Evolutionary conservation across 305 asterid species (phyloP).

Genomic region (Plantago rigida): DNA sequence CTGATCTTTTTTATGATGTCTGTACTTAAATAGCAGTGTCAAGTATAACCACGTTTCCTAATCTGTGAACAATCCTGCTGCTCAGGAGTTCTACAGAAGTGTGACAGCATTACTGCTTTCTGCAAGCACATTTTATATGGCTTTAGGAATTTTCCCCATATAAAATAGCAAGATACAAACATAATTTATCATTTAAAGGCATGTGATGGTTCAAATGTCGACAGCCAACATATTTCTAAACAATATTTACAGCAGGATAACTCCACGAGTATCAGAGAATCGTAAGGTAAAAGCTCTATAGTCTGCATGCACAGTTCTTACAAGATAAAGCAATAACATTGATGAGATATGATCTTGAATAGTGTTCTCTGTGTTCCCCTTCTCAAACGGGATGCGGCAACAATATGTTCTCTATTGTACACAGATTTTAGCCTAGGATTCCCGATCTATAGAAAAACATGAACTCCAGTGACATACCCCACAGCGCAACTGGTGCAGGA

Average conservation of each 20-base stretch:
- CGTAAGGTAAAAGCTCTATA: slow-evolving; percentile 3
- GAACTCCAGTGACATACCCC: slow-evolving; percentile 58
- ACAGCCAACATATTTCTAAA: not conserved
- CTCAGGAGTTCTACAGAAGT: not conserved
- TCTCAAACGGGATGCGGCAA: too few species aligned
- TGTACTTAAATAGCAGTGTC: too few species aligned
- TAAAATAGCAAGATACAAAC: not conserved
- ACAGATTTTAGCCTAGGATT: too few species aligned
- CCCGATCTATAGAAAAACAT: not conserved
- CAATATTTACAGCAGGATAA: not conserved
- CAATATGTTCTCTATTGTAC: too few species aligned
- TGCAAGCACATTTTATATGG: slow-evolving; percentile 2
- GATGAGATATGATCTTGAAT: too few species aligned
- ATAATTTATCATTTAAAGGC: too few species aligned
- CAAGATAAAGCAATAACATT: too few species aligned
- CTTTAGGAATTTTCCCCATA: not conserved
- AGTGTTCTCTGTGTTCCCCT: too few species aligned
- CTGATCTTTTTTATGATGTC: too few species aligned
- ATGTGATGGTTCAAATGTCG: not conserved
- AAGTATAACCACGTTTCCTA: too few species aligned
- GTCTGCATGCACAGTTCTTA: not conserved
- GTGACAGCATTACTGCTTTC: not conserved
- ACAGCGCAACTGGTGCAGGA: slow-evolving; percentile 96
- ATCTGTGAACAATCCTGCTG: too few species aligned
- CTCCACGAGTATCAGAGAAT: not conserved